A percentile compares a stretch with the other conserved stretches of the same genome.
phyloP scores from a whole-genome alignment of 2,329 filamentous ascomycete genomes.

The Phyllosticta citrichinensis region DNA sequence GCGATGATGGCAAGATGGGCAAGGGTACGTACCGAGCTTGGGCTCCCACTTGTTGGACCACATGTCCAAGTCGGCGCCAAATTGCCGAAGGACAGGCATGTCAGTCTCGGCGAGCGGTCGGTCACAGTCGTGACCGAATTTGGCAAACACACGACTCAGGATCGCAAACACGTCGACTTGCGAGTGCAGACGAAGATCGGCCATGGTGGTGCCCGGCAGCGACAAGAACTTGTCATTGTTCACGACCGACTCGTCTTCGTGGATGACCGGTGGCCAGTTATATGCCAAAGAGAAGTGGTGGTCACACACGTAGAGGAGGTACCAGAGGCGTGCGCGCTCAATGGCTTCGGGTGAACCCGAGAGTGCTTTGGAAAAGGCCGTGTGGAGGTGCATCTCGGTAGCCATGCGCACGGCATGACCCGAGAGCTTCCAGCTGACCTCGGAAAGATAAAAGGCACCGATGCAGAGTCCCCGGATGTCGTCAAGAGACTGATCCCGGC shows the following conservation, averaged over 20 bases:
- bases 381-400: slow-evolving; percentile 32
- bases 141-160: slow-evolving; percentile 23
- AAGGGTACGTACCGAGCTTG: slow-evolving; percentile 14
- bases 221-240: slow-evolving; percentile 26
- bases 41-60: slow-evolving; percentile 32
- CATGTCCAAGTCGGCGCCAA: slow-evolving; percentile 35
- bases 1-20: not conserved
- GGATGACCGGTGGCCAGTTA: slow-evolving; percentile 31
- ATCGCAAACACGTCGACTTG: slow-evolving; percentile 26
- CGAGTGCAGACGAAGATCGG: slow-evolving; percentile 21
- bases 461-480: slow-evolving; percentile 30
- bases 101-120: slow-evolving; percentile 28
- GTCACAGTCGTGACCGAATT: slow-evolving; percentile 25
- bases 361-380: slow-evolving; percentile 26
- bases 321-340: slow-evolving; percentile 31
- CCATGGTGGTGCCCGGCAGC: slow-evolving; percentile 19
- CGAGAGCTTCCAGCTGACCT: slow-evolving; percentile 31
- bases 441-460: slow-evolving; percentile 31
- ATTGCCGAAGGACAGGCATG: slow-evolving; percentile 28
- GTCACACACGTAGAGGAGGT: slow-evolving; percentile 30
- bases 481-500: slow-evolving; percentile 27
- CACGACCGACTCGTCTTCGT: slow-evolving; percentile 28
- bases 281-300: slow-evolving; percentile 33
- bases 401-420: slow-evolving; percentile 30
- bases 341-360: slow-evolving; percentile 24